Base-by-base conservation (phyloP, 2,329 filamentous ascomycete species). In the Hirsutella thompsonii region DNA sequence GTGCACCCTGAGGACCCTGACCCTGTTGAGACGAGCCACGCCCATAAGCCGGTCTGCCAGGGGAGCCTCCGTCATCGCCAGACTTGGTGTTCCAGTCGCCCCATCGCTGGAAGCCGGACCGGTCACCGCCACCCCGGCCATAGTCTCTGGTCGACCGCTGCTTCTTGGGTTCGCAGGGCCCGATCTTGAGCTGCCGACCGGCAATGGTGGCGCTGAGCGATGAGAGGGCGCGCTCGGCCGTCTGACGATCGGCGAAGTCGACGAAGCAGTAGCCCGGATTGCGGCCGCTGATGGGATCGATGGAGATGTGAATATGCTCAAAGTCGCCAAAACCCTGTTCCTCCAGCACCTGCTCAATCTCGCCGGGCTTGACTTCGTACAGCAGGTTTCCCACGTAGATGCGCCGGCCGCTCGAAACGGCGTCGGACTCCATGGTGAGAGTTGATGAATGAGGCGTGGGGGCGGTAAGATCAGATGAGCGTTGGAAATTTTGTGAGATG, bases 191-290 rank as follows among this genome's bases (percentile, higher is more conserved):
- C 1, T 69, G 62, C 8, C 81, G 70, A 20, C 73, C 73, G 13
- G 73, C 66, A 26, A 85, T 61, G 11, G 66, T 60, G 18, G 62
- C 64, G 16, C 70, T 71, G 42, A 85, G 61, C 11, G 68, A 62
- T n/a, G 58, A 52, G 55, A 84, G 74, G 56, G 49, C 50, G 2
- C 46, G 45, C 4, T 73, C 65, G 3, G 80, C 80, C 23, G 74
- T 64, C 21, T 74, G 72, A 36, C 67, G 67, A 37, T 66, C 68
- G 36, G 59, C 57, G 43, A 86, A 74, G 51, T 86, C 81, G 36
- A 85, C 74, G 50, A 87, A 86, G 62, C 81, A 86, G 61, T 84
- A 45, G 30, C 78, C 81, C 0, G 80, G 80, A 55, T 85, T 86
- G 36, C 80, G 68, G 33, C 71, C 74, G 23, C 73, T 81, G 56